Base-by-base conservation (phyloP, 2,329 filamentous ascomycete genomes). In the Bipolaris bicolor region DNA sequence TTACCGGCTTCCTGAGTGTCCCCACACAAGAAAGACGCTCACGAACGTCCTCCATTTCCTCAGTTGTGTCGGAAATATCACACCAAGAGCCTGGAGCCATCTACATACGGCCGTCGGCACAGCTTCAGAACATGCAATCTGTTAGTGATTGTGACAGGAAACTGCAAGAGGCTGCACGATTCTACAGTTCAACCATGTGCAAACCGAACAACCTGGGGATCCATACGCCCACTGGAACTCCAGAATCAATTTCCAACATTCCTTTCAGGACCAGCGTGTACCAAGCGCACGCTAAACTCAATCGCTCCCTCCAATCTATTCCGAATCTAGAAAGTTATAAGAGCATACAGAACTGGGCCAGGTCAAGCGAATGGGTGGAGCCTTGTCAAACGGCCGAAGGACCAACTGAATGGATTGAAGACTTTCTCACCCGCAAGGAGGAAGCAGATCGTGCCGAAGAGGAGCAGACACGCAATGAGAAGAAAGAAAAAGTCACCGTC, bases 101-200 rank as follows among this genome's bases (percentile, higher is more conserved):
- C 10, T 36, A 57, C 16, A 57, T 60, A 3, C 49, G 16, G 15
- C 57, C 53, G 3, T 60, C 57, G 9, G 22, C 49, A 11, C 53
- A 60, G 15, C 57, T 60, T 15, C 44, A 57, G 40, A 60, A 41
- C 11, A 60, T 60, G 57, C 57, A 60, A 49, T 56, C 49, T 6
- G 46, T 60, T 11, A 52, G 49, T 7, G 40, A 57, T 15, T 48
- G 48, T 13, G 39, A 55, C 33, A 34, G 34, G 15, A 46, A 29
- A 20, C 34, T 60, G 3, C 18, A 33, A 33, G 47, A 36, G 48
- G 34, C 22, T 24, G 29, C 39, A 9, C 37, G 11, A 34, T 43
- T 31, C 26, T 45, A 45, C 43, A 31, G 49, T 3, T 53, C 40
- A 41, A 37, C 34, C 2, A 33, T 10, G 15, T 18, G 37, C 5